phyloP scores from a whole-genome alignment of 192 early-diverging fungal genomes.

The Backusella parvicylindrica region DNA sequence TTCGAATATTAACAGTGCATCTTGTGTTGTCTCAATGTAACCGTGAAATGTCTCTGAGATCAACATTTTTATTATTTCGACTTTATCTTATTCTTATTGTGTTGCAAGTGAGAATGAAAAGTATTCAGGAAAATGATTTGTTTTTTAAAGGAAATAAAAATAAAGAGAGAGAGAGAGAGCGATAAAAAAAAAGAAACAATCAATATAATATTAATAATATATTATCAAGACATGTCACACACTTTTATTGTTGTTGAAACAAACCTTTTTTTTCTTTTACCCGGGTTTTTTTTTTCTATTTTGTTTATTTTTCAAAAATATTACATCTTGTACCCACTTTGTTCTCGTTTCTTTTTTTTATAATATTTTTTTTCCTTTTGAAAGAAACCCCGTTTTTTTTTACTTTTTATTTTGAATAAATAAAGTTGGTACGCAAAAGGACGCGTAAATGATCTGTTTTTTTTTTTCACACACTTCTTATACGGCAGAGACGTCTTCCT shows the following conservation, averaged over 20 bases:
- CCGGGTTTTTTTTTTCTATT: not conserved
- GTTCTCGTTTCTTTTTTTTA: too few species aligned
- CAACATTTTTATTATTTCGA: conserved; percentile 1
- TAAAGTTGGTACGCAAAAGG: not conserved
- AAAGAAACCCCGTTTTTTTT: not conserved
- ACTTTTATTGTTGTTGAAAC: not conserved
- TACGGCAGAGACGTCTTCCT: not conserved
- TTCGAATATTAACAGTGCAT: conserved; percentile 62
- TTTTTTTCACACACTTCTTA: not conserved
- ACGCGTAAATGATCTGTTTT: not conserved
- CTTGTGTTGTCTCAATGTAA: conserved; percentile 53
- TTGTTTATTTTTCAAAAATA: not conserved
- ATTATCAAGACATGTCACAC: not conserved
- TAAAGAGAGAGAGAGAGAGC: not conserved
- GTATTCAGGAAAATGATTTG: too few species aligned
- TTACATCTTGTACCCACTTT: not conserved
- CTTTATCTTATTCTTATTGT: not conserved
- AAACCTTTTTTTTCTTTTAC: not conserved
- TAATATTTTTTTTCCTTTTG: not conserved
- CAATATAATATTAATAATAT: not conserved
- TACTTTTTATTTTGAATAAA: not conserved
- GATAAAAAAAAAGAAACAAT: not conserved
- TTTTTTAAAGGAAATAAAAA: not conserved
- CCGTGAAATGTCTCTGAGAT: conserved; percentile 38
- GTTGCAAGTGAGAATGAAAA: too few species aligned